These are phyloP conservation scores for Solanum aculeatissimum DNA, from an alignment of 305 asterid genomes.

Conservation along the genomic window DNA sequence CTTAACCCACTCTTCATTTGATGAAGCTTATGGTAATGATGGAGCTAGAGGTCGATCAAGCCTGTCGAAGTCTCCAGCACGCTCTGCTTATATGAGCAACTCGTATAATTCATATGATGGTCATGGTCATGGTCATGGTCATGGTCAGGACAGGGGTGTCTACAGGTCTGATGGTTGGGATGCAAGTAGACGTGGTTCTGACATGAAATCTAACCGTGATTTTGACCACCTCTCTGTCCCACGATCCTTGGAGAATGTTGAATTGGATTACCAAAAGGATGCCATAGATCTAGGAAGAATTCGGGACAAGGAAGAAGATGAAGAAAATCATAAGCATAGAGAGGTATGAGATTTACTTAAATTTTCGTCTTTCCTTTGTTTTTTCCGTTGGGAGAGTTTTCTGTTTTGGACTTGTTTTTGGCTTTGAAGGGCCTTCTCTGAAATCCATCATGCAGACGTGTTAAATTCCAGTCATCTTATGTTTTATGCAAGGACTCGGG, in stretches of 20 bases:
- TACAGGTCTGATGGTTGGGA: constrained; percentile 58
- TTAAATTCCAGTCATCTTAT: not conserved
- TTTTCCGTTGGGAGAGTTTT: not conserved
- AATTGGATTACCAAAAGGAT: constrained; percentile 61
- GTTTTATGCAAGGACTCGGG: not conserved
- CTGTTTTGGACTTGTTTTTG: not conserved
- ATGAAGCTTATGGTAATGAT: constrained; percentile 97
- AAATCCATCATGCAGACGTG: not conserved
- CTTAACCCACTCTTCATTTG: constrained; percentile 89
- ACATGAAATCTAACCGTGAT: constrained; percentile 33
- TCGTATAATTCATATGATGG: constrained; percentile 49
- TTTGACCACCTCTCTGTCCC: constrained; percentile 44
- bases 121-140: constrained; percentile 62
- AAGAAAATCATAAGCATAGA: constrained; percentile 75
- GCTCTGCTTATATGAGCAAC: constrained; percentile 29
- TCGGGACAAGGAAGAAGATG: constrained; percentile 95
- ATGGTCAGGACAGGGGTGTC: constrained; percentile 56
- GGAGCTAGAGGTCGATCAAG: constrained; percentile 80
- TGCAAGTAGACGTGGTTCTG: constrained; percentile 50
- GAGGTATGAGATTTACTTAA: constrained; percentile 42
- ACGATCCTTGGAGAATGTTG: constrained; percentile 66
- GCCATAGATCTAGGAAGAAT: constrained; percentile 73
- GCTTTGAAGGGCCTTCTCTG: not conserved
- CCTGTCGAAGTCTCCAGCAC: constrained; percentile 83
- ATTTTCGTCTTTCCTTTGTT: not conserved